These are phyloP conservation scores for Tetrahymena borealis DNA, from an alignment of 73 alveolate genomes.

Conservation along the genomic window DNA sequence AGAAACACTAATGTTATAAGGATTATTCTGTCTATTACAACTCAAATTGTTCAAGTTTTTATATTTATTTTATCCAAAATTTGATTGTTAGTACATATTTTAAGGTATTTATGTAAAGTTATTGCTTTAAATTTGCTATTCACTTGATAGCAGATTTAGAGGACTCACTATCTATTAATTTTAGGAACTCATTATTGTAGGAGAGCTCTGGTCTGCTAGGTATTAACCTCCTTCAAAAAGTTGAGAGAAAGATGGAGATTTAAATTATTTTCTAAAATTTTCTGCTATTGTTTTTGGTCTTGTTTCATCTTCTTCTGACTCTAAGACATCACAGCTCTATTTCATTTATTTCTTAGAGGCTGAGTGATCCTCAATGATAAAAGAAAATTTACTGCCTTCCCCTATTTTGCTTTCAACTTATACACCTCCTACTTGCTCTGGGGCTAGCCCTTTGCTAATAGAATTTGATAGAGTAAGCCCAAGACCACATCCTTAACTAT, in stretches of 20 bases:
- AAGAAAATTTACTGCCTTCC: not conserved
- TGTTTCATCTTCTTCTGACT: not conserved
- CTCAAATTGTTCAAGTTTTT: not conserved
- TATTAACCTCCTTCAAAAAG: not conserved
- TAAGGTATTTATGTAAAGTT: not conserved
- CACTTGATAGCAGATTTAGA: not conserved
- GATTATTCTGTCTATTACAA: not conserved
- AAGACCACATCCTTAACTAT: not conserved
- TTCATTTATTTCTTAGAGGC: not conserved
- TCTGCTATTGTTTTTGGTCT: not conserved
- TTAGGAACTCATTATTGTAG: too few species aligned
- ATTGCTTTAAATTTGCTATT: not conserved
- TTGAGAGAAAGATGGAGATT: not conserved
- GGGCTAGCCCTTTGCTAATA: not conserved
- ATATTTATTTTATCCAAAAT: not conserved
- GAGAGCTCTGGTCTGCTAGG: not conserved
- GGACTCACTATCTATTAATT: not conserved
- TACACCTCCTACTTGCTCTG: not conserved
- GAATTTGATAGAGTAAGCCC: not conserved
- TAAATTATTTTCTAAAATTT: not conserved
- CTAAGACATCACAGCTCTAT: not conserved
- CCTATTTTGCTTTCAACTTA: not conserved
- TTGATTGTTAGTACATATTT: slow-evolving; percentile 4
- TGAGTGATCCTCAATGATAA: not conserved
- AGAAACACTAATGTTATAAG: not conserved